These are phyloP conservation scores for Apiospora kogelbergensis DNA, from an alignment of 2,329 filamentous ascomycete genomes.

Conservation along the genomic window DNA sequence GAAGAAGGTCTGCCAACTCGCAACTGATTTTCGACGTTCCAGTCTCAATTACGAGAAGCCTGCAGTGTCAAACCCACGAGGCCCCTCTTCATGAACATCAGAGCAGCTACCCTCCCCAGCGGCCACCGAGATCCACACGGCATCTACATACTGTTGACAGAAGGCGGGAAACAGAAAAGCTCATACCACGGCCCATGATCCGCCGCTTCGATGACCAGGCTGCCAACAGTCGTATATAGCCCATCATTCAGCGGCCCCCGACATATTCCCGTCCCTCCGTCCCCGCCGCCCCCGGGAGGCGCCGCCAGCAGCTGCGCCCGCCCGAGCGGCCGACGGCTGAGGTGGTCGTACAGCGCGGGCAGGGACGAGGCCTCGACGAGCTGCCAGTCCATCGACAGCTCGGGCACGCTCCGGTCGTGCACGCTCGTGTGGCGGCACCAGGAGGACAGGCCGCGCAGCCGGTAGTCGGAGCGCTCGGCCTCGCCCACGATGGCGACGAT, in stretches of 20 bases:
- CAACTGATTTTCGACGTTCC: too few relatives aligned
- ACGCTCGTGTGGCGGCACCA: neutral
- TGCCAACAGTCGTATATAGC: neutral
- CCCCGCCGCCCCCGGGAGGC: too few relatives aligned
- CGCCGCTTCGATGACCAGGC: neutral
- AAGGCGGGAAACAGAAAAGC: neutral
- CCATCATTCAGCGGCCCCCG: too few relatives aligned
- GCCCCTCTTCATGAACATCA: neutral
- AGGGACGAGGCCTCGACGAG: neutral
- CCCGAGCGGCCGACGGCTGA: neutral
- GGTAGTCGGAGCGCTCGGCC: neutral
- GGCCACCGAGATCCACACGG: neutral
- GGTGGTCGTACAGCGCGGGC: neutral
- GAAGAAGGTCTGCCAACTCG: neutral
- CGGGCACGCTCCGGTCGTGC: neutral
- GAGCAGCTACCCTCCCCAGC: neutral
- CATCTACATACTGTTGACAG: neutral
- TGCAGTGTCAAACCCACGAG: neutral
- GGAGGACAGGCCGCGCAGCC: neutral
- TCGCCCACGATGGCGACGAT: neutral
- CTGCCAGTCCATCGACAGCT: neutral
- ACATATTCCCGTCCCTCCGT: neutral
- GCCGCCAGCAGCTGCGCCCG: neutral
- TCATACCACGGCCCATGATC: neutral
- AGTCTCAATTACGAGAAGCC: neutral